Base-by-base conservation (phyloP, 176 grass and related monocot genomes). In the Alloteropsis semialata region DNA sequence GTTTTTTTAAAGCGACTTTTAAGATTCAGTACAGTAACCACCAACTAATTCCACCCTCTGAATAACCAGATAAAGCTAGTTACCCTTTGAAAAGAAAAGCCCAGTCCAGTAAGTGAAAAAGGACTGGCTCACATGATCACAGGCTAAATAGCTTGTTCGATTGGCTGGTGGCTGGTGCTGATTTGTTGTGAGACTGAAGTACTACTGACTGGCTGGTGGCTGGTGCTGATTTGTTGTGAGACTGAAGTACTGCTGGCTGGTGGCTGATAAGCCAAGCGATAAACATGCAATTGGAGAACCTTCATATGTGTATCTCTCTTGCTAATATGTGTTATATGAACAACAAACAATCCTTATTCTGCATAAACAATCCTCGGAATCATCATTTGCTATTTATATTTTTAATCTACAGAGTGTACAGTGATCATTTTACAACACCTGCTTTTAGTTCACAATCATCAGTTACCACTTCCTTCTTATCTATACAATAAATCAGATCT, bases 401-500 rank as follows among this genome's bases (percentile, higher is more conserved):
- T 50, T 15, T 62, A 82, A 34, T 18, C 19, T 36, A 72, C 57
- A 61, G 13, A 3, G 17, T 62, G 27, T 45, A 68, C 32, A 55
- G 4, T 15, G 39, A 48, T 27, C 13, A 58, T 69, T 69, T 69
- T 77, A 59, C 50, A 59, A 69, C 22, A 59, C 22, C 5, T 21
- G 50, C 50, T 29, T 19, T n/a, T 74, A 58, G 37, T 69, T 42
- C 15, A 77, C 33, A 38, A 18, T 34, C 36, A 57, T 37, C 50
- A 36, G 66, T 39, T 34, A n/a, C 10, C 75, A 10, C 33, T 65
- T 69, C 65, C 49, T 66, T 74, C 15, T 62, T 69, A 74, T 58
- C 50, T 78, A 72, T 24, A 42, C 76, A 86, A 13, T 64, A 51
- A 65, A 86, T 80, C 45, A 80, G 25, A 86, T 86, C 41, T 21